These are phyloP conservation scores for Starmerella gropengiesseri DNA, from an alignment of 805 yeast species.

Conservation along the genomic window DNA sequence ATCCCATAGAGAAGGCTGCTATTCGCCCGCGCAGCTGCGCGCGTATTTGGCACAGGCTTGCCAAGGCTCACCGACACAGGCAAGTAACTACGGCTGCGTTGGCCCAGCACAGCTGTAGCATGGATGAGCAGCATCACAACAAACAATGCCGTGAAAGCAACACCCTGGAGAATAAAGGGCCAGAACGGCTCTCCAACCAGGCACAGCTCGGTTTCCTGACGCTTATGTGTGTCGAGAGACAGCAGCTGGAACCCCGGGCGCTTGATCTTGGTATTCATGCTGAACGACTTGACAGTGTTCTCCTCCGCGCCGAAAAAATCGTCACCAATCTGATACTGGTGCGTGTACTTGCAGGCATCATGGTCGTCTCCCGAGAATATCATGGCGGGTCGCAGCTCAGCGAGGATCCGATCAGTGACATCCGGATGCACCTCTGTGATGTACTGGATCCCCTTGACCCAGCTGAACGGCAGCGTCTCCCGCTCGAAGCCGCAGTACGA, in stretches of 20 bases:
- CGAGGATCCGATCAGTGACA: slow-evolving; percentile 48
- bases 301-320: slow-evolving; percentile 59
- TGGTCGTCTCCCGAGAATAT: slow-evolving; percentile 94
- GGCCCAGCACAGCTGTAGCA: not conserved
- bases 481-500: slow-evolving; percentile 61
- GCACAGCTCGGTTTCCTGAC: slow-evolving; percentile 27
- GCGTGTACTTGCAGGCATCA: slow-evolving; percentile 78
- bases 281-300: slow-evolving; percentile 74
- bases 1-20: not conserved
- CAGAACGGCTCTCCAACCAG: slow-evolving; percentile 27
- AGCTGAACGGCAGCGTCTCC: slow-evolving; percentile 61
- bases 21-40: not conserved
- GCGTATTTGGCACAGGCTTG: not conserved
- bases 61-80: not conserved
- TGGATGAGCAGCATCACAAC: not conserved
- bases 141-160: slow-evolving; percentile 1
- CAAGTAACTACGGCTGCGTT: not conserved
- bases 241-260: slow-evolving; percentile 80
- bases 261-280: slow-evolving; percentile 86
- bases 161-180: slow-evolving; percentile 26
- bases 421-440: slow-evolving; percentile 72
- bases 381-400: slow-evolving; percentile 50
- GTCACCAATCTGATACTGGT: slow-evolving; percentile 29
- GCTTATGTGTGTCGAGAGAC: slow-evolving; percentile 36
- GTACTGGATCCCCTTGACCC: slow-evolving; percentile 68